A percentile compares a stretch with the other conserved stretches of the same genome.
Evolutionary conservation across 495 filamentous ascomycete genomes (phyloP).

Genomic region (Endocarpon pusillum): DNA sequence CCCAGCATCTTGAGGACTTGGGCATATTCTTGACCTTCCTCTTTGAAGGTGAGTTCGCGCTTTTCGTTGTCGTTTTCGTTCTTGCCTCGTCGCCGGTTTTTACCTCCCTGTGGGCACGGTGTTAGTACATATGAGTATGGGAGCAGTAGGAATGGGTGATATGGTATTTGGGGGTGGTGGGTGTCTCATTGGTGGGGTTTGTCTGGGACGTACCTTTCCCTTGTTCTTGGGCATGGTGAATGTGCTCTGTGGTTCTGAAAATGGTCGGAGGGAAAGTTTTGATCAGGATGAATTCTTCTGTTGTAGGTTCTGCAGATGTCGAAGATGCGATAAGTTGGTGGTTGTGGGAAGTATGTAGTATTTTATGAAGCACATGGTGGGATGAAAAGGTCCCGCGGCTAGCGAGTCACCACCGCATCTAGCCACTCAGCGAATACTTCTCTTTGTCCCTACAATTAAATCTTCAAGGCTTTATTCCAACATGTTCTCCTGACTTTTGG

Average conservation of each 20-base stretch:
- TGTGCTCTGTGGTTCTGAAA: slow-evolving; percentile 2
- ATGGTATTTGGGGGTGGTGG: slow-evolving; percentile 4
- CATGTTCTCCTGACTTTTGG: too few relatives aligned
- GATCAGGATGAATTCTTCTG: too few relatives aligned
- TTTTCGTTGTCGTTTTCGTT: slow-evolving; percentile 99
- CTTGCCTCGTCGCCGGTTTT: slow-evolving; percentile 96
- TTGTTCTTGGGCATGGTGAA: slow-evolving; percentile 91
- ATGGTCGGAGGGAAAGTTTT: neutral
- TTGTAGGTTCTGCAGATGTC: too few relatives aligned
- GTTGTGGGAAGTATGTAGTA: too few relatives aligned
- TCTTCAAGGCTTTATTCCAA: too few relatives aligned
- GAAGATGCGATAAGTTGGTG: too few relatives aligned
- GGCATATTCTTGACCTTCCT: slow-evolving; percentile 97
- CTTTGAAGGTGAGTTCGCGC: slow-evolving; percentile 96
- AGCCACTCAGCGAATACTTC: too few relatives aligned
- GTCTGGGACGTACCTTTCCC: slow-evolving; percentile 60
- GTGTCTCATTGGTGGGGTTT: slow-evolving; percentile 11
- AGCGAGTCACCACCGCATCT: too few relatives aligned
- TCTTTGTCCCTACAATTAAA: too few relatives aligned
- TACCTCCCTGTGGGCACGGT: slow-evolving; percentile 59
- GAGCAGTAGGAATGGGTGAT: slow-evolving; percentile 3
- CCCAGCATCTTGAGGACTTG: slow-evolving; percentile 98
- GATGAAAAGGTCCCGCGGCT: too few relatives aligned
- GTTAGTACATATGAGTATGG: neutral
- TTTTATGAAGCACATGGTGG: too few relatives aligned